Evolutionary conservation across 192 early-diverging fungal species (phyloP), one percentile per base, ranked within the genome.

Genomic region (Borealophlyctis nickersoniae): DNA sequence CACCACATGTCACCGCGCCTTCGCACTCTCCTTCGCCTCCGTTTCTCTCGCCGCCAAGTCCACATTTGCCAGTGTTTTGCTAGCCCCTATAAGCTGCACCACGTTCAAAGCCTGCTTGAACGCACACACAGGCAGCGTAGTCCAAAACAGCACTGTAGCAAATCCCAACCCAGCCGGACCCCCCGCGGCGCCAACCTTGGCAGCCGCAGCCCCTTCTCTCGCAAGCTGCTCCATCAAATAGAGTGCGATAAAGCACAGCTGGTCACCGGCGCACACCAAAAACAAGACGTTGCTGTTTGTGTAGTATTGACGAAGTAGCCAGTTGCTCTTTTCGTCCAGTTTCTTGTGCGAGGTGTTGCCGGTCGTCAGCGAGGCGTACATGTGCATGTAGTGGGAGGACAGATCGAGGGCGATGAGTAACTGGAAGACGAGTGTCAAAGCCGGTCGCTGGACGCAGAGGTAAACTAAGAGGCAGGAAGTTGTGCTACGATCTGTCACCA

Each of bases 361-460:
- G 2, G 86, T 83, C 9, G 86, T 86, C 58, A 97, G 77, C 26
- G 93, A 91, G 56, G 89, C 84, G 76, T 96, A 95, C 94, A 99
- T 99, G 52, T 99, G 97, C 86, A 97, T 90, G 68, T 99, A 99
- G 72, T 99, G 97, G 64, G 90, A 91, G 63, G 88, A 90, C 33
- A 99, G 84, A 66, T 99, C 97, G 51, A 99, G 83, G 1, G 92
- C 85, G 59, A 95, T 92, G 49, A 99, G 80, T 49, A 91, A 72
- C 80, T 95, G 93, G 69, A 96, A 96, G 5, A 90, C 24, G n/a
- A 96, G 66, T 26, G 91, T 81, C 59, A 88, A 85, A 1, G 26
- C 26, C 0, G 89, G 80, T 66, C 92, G 91, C 31, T 79, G 66
- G 22, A 60, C 39, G 3, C 93, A 79, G 45, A 99, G 83, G 69